Conservation (phyloP, 441 rosid species). For the Adansonia madagascariensis region DNA sequence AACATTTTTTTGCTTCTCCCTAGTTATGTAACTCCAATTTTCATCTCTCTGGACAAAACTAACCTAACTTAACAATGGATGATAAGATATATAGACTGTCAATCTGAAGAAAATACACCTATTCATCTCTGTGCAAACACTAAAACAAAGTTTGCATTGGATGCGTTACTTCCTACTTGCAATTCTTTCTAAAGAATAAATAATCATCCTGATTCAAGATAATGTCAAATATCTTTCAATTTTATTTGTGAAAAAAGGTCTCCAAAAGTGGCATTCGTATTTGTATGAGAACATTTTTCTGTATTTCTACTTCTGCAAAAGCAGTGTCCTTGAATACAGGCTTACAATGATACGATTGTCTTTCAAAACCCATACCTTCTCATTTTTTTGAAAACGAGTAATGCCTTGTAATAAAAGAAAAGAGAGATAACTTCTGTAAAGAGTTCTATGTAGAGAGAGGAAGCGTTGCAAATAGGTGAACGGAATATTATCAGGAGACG, state of each 20-base stretch:
- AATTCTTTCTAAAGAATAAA: neutral
- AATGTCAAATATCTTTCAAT: conserved; percentile 2
- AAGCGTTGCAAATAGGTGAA: too few relatives aligned
- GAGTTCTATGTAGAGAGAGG: too few relatives aligned
- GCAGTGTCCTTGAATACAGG: neutral
- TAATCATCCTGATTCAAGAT: neutral
- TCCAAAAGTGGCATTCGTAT: neutral
- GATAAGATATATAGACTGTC: neutral
- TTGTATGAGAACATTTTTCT: neutral
- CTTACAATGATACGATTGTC: neutral
- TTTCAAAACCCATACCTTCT: neutral
- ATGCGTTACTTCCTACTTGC: neutral
- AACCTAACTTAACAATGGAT: neutral
- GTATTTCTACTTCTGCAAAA: neutral
- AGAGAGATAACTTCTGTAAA: neutral
- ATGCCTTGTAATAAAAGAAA: neutral
- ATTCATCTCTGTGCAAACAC: neutral
- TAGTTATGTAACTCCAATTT: neutral
- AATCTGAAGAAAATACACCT: neutral
- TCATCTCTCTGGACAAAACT: neutral
- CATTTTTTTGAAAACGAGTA: neutral
- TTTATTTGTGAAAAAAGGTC: neutral
- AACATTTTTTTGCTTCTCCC: neutral
- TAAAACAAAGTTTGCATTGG: neutral
- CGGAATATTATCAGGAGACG: too few relatives aligned